phyloP scores from a whole-genome alignment of 75 land plant genomes.

The Pinus tabuliformis region DNA sequence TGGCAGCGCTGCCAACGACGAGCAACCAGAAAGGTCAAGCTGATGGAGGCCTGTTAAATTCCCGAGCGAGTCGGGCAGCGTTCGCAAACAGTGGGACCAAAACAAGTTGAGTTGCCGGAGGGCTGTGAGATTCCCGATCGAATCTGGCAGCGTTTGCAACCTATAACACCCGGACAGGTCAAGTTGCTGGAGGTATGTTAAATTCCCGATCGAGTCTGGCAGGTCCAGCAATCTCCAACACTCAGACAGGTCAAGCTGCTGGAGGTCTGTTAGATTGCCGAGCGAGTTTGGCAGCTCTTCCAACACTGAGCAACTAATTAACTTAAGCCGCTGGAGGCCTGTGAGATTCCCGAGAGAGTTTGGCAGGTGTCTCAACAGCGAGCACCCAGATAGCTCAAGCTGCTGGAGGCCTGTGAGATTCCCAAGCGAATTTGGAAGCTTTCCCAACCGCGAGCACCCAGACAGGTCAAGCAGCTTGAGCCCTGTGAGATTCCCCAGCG shows the following conservation, averaged over 20 bases:
- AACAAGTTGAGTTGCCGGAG: not conserved
- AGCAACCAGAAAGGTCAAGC: no score
- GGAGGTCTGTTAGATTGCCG: not conserved
- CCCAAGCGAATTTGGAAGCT: not conserved
- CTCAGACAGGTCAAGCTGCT: not conserved
- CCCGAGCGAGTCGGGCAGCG: no score
- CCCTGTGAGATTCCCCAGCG: not conserved
- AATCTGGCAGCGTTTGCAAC: no score
- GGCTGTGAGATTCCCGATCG: not conserved
- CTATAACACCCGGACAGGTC: no score
- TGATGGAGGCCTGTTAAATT: no score
- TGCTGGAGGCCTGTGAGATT: not conserved
- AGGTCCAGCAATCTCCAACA: not conserved
- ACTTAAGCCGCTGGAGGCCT: not conserved
- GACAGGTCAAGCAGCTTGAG: not conserved
- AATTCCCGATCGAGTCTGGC: not conserved
- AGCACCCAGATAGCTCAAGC: not conserved
- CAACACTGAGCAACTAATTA: not conserved
- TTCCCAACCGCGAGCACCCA: not conserved
- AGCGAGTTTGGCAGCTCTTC: not conserved
- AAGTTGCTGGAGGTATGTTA: no score
- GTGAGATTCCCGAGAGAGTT: not conserved
- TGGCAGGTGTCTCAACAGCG: not conserved
- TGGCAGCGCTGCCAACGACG: no score
- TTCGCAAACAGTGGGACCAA: not conserved